Evolutionary conservation across 371 early-diverging fungal species (phyloP).

Genomic region (Gilbertella persicaria): DNA sequence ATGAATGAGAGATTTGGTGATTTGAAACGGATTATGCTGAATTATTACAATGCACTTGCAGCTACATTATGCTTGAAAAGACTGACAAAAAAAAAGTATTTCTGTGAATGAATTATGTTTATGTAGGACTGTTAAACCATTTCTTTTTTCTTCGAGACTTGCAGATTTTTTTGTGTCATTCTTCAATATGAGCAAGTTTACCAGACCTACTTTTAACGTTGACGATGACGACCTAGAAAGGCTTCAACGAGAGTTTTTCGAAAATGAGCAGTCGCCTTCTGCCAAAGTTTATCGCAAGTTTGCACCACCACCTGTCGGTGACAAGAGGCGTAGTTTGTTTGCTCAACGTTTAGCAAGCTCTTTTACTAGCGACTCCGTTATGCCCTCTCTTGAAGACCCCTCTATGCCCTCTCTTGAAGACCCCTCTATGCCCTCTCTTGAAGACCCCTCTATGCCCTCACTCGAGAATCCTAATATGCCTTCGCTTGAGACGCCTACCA

Average conservation of each 20-base stretch:
- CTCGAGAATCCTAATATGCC: not conserved
- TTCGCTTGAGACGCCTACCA: not conserved
- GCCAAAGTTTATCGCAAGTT: slow-evolving; percentile 48
- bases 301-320: slow-evolving; percentile 21
- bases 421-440: not conserved
- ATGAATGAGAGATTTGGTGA: no score
- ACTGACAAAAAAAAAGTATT: no score
- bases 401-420: slow-evolving; percentile 4
- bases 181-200: slow-evolving; percentile 20
- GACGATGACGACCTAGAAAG: slow-evolving; percentile 63
- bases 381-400: slow-evolving; percentile 11
- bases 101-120: no score
- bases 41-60: no score
- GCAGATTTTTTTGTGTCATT: slow-evolving; percentile 1
- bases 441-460: slow-evolving; percentile 1
- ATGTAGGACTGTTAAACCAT: no score
- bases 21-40: no score
- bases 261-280: slow-evolving; percentile 39
- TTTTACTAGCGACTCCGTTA: slow-evolving; percentile 8
- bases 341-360: slow-evolving; percentile 31
- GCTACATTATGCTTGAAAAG: no score
- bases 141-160: no score
- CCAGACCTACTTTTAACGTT: slow-evolving; percentile 25
- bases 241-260: slow-evolving; percentile 60
- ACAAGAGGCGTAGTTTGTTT: slow-evolving; percentile 43